phyloP scores from a whole-genome alignment of 495 filamentous ascomycete genomes.

The Echria macrotheca region DNA sequence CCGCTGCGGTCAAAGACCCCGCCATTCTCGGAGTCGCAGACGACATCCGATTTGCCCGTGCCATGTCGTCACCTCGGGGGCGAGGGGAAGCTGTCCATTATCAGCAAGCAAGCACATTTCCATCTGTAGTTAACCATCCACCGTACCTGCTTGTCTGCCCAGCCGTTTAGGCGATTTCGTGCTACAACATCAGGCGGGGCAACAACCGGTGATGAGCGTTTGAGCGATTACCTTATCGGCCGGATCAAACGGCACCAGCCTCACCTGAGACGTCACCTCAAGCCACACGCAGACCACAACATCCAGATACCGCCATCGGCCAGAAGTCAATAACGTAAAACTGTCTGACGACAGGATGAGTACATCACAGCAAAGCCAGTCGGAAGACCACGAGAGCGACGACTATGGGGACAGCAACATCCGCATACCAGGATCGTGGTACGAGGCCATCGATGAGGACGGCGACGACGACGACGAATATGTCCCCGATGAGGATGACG shows the following conservation, averaged over 20 bases:
- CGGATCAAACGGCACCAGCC: background rate
- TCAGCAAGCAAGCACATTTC: no score
- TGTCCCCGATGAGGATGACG: conserved; percentile 8
- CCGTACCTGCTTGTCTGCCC: no score
- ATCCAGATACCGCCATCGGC: no score
- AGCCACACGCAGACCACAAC: no score
- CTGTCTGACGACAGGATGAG: no score
- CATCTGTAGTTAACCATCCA: no score
- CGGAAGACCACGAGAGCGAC: conserved; percentile 4
- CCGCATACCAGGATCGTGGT: conserved; percentile 5
- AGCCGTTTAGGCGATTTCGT: no score
- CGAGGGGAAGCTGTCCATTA: no score
- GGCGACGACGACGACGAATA: conserved; percentile 6
- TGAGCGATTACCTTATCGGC: background rate
- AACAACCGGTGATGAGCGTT: no score
- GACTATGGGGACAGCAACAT: conserved; percentile 8
- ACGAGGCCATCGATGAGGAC: conserved; percentile 2
- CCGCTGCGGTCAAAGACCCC: background rate
- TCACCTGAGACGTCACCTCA: background rate
- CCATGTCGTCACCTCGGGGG: conserved; percentile 17
- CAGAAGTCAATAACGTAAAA: no score
- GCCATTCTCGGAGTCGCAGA: background rate
- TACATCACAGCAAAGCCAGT: background rate
- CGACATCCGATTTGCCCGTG: conserved; percentile 1
- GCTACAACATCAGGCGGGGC: no score